A percentile compares a stretch with the other conserved stretches of the same genome.
These are phyloP conservation scores for Aaosphaeria pasadenensis DNA, from an alignment of 2,329 filamentous ascomycete genomes.

Conservation along the genomic window DNA sequence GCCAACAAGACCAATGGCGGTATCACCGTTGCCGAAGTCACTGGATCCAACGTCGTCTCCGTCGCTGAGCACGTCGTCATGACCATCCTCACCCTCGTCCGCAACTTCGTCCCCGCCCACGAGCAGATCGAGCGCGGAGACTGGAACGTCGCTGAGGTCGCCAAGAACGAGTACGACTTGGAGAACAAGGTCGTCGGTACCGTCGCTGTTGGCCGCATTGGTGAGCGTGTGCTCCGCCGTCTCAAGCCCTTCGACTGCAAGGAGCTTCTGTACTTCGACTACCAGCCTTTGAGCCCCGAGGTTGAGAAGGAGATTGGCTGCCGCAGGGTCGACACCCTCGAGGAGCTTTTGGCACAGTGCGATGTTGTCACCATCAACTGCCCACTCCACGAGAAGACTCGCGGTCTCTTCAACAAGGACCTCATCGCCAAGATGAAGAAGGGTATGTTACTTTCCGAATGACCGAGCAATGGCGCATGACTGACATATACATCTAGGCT, in stretches of 20 bases:
- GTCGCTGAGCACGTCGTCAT: constrained; percentile 99
- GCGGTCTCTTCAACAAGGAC: constrained; percentile 97
- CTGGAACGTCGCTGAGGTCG: constrained; percentile 93
- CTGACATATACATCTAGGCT: constrained; percentile 50
- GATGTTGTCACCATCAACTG: constrained; percentile 99
- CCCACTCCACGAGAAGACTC: constrained; percentile 97
- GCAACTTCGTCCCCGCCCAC: constrained; percentile 98
- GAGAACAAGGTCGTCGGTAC: constrained; percentile 98
- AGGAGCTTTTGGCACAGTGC: constrained; percentile 92
- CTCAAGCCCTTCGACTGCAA: constrained; percentile 99
- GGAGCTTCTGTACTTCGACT: constrained; percentile 99
- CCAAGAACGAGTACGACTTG: constrained; percentile 98
- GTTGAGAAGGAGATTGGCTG: constrained; percentile 93
- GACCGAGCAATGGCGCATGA: not conserved
- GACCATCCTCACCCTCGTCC: constrained; percentile 93
- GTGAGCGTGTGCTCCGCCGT: constrained; percentile 93
- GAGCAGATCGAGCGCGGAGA: constrained; percentile 86
- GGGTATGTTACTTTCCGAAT: constrained; percentile 51
- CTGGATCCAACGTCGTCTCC: constrained; percentile 96
- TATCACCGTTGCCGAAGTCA: constrained; percentile 95
- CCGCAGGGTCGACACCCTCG: constrained; percentile 80
- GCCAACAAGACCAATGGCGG: constrained; percentile 99
- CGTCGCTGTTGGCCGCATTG: constrained; percentile 95
- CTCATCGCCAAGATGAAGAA: constrained; percentile 99
- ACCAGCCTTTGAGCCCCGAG: constrained; percentile 87